Evolutionary conservation across 2,329 filamentous ascomycete genomes (phyloP), one percentile per base, ranked within the genome.

Genomic region (Penicillium crustosum): DNA sequence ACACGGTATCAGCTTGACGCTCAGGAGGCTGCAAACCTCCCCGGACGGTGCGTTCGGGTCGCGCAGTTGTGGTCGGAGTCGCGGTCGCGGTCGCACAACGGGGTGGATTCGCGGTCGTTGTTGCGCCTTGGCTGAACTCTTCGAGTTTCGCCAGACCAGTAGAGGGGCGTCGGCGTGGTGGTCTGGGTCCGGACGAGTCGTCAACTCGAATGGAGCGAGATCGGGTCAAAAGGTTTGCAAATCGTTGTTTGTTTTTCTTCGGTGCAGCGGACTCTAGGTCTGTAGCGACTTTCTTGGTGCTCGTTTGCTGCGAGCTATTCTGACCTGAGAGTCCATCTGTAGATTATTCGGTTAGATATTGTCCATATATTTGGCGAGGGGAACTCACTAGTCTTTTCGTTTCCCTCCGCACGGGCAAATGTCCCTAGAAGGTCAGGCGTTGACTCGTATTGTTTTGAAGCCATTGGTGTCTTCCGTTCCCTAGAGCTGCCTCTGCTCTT

Each of bases 31-130:
- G 82, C 81, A 31, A 88, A 85, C 61, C 74, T 76, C 79, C 90
- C 87, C 77, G 88, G 66, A 88, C 86, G 3, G 86, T 82, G 65
- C 87, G 84, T 56, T 92, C 90, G 66, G 85, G 83, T 38, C 85
- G 83, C 35, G 86, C 73, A 1, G 88, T 86, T 12, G 89, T 84
- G 1, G 36, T 19, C 36, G 36, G 17, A 1, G 88, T 86, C 36
- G 36, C 36, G 1, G 88, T 86, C 12, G 89, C 84, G 1, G 88
- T 86, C 10, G 89, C 84, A 1, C 87, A 87, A 70, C 82, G 87
- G 52, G 86, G 77, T 17, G 81, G 77, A 29, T 77, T 75, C 10
- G 74, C 74, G 35, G 76, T 71, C 29, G 76, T 74, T 29, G 75
- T 71, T 31, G 76, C 73, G 31, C 53, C 45, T 53, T 68, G 68